Evolutionary conservation across 768 basidiomycete genomes (phyloP), one percentile per base, ranked within the genome.

Genomic region (Heimioporus sp.): DNA sequence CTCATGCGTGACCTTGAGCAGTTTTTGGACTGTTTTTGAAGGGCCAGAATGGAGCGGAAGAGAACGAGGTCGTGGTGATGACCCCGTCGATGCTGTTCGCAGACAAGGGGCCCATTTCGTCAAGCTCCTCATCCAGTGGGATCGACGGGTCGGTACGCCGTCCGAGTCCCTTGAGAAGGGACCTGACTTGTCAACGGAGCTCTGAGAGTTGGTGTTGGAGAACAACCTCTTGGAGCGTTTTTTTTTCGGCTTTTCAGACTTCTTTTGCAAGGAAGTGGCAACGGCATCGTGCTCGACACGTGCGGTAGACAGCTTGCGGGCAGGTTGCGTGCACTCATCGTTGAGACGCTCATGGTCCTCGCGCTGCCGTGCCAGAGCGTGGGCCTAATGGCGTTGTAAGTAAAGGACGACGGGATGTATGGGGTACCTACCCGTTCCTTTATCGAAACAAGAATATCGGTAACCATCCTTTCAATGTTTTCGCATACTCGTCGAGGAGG

Each of bases 21-120:
- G 73, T 59, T 88, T 89, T 74, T 91, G 87, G 66, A 98, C 72
- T 97, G 94, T 38, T 85, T 80, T 63, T 98, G 94, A n/a, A 99
- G 73, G 12, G 80, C 76, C 13, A 81, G 78, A 47, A 98, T 80
- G 0, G 85, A 89, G 39, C 79, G 78, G 83, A 93, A 98, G 32
- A 90, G 79, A 21, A 98, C 90, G 17, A 98, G 81, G 60, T 93
- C 80, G 62, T 90, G 15, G 90, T 87, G 67, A 98, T 95, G 55
- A 98, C 82, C 2, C 79, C 78, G 51, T 92, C 85, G 12, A 87
- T 86, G 57, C 83, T 81, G 43, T 79, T 72, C 2, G 77, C 79
- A 16, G 79, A 72, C 5, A 76, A 56, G 0, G 72, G 65, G 21
- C 77, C 71, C 46, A 84, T 73, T 31, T 69, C 72, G 7, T 74